Percentiles rank a stretch among this genome's conserved stretches.
phyloP scores from a whole-genome alignment of 73 alveolate species.

The Paramecium pentaurelia region DNA sequence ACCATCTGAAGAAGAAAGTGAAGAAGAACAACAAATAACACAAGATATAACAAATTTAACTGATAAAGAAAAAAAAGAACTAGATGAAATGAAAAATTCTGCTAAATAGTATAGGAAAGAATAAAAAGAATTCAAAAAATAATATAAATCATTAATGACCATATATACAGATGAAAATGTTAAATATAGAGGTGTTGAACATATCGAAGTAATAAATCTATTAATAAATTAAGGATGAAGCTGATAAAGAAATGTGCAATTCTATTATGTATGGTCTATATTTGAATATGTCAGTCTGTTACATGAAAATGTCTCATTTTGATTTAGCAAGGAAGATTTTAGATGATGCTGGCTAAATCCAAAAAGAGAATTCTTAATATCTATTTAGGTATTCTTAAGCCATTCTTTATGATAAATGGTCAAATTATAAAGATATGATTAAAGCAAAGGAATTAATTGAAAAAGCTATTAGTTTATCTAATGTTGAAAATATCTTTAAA shows the following conservation, averaged over 20 bases:
- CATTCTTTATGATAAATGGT: constrained; percentile 24
- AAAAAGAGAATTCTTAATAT: constrained; percentile 25
- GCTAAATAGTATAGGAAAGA: not conserved
- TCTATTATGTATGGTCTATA: constrained; percentile 25
- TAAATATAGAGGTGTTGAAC: not conserved
- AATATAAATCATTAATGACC: constrained; percentile 38
- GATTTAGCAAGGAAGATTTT: constrained; percentile 5
- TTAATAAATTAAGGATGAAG: not conserved
- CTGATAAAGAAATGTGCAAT: constrained; percentile 45
- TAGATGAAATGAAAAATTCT: not conserved
- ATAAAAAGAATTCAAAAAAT: constrained; percentile 24
- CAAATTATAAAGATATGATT: not conserved
- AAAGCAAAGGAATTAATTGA: constrained; percentile 10
- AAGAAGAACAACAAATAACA: not conserved
- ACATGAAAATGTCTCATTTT: constrained; percentile 34
- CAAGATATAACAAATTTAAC: constrained; percentile 7
- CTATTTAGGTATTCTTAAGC: constrained; percentile 45
- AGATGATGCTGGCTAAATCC: constrained; percentile 32
- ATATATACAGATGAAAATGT: constrained; percentile 48
- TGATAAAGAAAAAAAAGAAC: constrained; percentile 32
- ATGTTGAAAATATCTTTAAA: constrained; percentile 34
- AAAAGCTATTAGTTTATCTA: constrained; percentile 13
- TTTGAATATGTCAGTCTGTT: constrained; percentile 39
- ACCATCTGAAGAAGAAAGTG: not conserved
- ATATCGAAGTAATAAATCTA: not conserved